Conservation (phyloP, 1,139 yeast genomes). For the Cylindricascospora bacillispora region DNA sequence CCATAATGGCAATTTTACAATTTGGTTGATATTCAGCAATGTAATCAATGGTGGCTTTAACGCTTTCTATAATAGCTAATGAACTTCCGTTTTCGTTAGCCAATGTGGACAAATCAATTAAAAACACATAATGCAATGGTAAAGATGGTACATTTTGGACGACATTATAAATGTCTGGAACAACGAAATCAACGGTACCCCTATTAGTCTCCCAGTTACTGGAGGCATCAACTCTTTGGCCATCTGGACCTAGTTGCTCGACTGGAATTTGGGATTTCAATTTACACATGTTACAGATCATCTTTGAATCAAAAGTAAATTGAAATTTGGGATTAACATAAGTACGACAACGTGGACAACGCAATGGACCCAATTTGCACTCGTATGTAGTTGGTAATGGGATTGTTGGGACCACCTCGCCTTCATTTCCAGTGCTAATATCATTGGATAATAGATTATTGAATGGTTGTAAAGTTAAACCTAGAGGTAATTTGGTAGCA, state of each 20-base stretch:
- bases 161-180: conserved; percentile 60
- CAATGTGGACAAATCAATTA: conserved; percentile 63
- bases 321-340: conserved; percentile 79
- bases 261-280: conserved; percentile 60
- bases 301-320: conserved; percentile 48
- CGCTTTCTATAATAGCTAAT: conserved; percentile 54
- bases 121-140: conserved; percentile 59
- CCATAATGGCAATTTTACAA: conserved; percentile 53
- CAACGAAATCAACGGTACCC: conserved; percentile 80
- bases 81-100: conserved; percentile 48
- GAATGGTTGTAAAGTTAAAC: conserved; percentile 73
- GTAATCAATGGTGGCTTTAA: conserved; percentile 34
- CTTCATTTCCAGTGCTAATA: conserved; percentile 1
- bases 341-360: conserved; percentile 86
- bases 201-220: conserved; percentile 63
- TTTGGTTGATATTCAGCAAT: conserved; percentile 27
- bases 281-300: conserved; percentile 80
- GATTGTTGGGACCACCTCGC: background rate
- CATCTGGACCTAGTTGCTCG: conserved; percentile 50
- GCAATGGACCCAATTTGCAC: conserved; percentile 52
- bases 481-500: conserved; percentile 68
- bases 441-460: conserved; percentile 35
- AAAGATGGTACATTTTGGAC: conserved; percentile 30
- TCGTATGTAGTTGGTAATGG: background rate
- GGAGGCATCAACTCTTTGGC: conserved; percentile 49